These are phyloP conservation scores for Phoenix roebelenii DNA, from an alignment of 176 grass and related monocot genomes.

Conservation along the genomic window DNA sequence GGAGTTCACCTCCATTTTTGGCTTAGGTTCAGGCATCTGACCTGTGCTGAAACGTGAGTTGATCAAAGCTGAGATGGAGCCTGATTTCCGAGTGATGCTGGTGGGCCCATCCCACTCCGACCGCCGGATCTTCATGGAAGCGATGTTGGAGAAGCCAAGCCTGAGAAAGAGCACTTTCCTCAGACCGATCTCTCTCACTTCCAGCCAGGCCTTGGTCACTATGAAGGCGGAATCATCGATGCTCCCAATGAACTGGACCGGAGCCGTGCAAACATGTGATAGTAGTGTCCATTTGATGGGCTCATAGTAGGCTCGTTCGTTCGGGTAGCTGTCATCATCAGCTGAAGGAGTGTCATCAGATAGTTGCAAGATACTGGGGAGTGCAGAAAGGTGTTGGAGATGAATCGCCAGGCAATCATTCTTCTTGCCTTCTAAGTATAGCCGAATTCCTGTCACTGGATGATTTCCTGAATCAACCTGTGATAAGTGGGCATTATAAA, in stretches of 20 bases:
- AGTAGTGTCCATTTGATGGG: constrained; percentile 57
- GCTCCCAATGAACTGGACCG: constrained; percentile 49
- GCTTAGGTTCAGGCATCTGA: constrained; percentile 11
- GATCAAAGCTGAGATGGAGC: constrained; percentile 49
- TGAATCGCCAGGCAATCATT: constrained; percentile 62
- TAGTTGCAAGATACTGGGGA: constrained; percentile 34
- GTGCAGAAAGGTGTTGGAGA: constrained; percentile 58
- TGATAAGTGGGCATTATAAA: neutral
- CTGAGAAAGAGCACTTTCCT: constrained; percentile 84
- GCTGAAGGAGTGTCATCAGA: constrained; percentile 24
- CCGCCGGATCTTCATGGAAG: constrained; percentile 64
- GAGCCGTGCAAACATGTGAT: constrained; percentile 79
- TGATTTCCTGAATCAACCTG: constrained; percentile 61
- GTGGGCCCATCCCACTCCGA: constrained; percentile 68
- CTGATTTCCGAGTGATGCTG: constrained; percentile 34
- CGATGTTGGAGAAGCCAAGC: constrained; percentile 63
- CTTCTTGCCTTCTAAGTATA: constrained; percentile 82
- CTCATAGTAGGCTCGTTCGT: constrained; percentile 53
- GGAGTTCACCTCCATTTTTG: constrained; percentile 70
- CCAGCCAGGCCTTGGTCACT: constrained; percentile 76
- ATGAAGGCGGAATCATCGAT: constrained; percentile 71
- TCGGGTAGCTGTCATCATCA: constrained; percentile 2
- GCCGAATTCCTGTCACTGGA: constrained; percentile 69
- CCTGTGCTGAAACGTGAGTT: constrained; percentile 40
- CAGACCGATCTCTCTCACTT: constrained; percentile 69